Percentiles rank a stretch among this genome's conserved stretches.
These are phyloP conservation scores for Leccinum disarticulatum DNA, from an alignment of 768 basidiomycete genomes.

Conservation along the genomic window DNA sequence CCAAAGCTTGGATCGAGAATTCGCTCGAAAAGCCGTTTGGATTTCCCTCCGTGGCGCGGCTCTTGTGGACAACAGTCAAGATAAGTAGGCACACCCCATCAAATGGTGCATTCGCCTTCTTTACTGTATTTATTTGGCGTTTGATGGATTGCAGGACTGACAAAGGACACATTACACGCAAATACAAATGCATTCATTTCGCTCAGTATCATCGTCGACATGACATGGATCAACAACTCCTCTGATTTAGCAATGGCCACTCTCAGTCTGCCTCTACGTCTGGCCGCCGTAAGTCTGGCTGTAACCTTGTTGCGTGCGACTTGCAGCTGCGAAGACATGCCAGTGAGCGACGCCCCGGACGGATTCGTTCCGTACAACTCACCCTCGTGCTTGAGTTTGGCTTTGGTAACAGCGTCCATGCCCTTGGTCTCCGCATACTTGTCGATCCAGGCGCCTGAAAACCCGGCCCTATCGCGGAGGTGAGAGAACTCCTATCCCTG, in stretches of 20 bases:
- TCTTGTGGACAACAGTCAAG: conserved; percentile 95
- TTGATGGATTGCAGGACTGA: conserved; percentile 60
- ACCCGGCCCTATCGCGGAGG: conserved; percentile 19
- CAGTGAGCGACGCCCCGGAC: neutral
- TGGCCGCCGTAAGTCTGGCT: neutral
- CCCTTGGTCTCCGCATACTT: conserved; percentile 26
- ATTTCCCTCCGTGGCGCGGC: conserved; percentile 85
- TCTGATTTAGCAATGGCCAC: conserved; percentile 18
- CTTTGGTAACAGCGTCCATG: conserved; percentile 16
- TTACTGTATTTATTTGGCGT: neutral
- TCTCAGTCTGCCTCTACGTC: neutral
- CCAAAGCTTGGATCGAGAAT: conserved; percentile 78
- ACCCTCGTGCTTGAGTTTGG: too few species aligned
- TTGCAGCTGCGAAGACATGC: conserved; percentile 11
- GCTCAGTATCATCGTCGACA: neutral
- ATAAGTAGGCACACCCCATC: conserved; percentile 74
- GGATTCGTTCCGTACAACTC: neutral
- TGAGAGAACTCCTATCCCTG: neutral
- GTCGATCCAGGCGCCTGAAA: conserved; percentile 29
- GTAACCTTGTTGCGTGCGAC: conserved; percentile 3
- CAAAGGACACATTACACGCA: conserved; percentile 53
- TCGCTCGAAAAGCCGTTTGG: conserved; percentile 88
- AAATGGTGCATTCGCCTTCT: conserved; percentile 60
- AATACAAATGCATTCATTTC: neutral
- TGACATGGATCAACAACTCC: neutral